Conservation (phyloP, 2,329 filamentous ascomycete species). For the Exophiala sp. region DNA sequence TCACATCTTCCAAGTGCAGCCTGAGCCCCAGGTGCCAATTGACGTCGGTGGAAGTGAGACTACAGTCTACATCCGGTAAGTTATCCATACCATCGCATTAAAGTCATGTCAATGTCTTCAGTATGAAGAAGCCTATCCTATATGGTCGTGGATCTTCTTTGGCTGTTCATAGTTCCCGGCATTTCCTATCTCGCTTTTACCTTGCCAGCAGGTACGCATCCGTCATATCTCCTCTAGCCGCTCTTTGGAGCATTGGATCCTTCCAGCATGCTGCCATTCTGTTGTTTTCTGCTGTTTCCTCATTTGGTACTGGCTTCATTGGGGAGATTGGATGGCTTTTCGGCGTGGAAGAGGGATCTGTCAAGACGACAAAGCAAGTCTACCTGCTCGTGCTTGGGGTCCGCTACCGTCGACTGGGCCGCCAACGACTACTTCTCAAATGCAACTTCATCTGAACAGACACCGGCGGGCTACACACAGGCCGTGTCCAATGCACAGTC, state of each 20-base stretch:
- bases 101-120: background rate
- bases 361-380: conserved; percentile 12
- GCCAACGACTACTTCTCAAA: conserved; percentile 12
- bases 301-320: conserved; percentile 18
- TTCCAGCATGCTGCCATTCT: conserved; percentile 26
- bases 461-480: conserved; percentile 20
- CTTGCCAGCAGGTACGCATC: conserved; percentile 18
- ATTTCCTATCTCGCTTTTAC: conserved; percentile 10
- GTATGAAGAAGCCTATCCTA: background rate
- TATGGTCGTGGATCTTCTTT: conserved; percentile 5
- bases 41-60: no score
- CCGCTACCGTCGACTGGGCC: conserved; percentile 11
- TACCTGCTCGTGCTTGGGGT: conserved; percentile 19
- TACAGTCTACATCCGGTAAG: no score
- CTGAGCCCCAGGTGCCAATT: no score
- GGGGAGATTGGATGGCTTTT: conserved; percentile 7
- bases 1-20: no score
- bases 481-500: conserved; percentile 15
- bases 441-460: conserved; percentile 12
- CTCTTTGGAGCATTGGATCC: conserved; percentile 20
- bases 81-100: background rate
- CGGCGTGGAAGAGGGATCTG: conserved; percentile 12
- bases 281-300: conserved; percentile 21
- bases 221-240: conserved; percentile 9
- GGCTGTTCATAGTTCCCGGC: no score